Conservation (phyloP, 192 early-diverging fungal species). For the Rhizophlyctis rosea region DNA sequence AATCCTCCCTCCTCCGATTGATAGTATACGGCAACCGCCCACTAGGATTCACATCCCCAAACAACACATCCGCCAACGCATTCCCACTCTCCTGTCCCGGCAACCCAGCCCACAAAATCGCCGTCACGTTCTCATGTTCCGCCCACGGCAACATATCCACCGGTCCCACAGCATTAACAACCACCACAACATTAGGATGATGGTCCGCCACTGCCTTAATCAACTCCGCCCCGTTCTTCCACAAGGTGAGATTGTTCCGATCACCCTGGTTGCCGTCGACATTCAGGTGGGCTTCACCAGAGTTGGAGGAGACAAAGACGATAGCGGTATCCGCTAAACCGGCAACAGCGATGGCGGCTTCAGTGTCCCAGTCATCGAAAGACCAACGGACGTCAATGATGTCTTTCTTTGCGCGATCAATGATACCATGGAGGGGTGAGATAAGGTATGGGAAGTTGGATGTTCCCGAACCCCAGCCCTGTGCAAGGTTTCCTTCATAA, state of each 20-base stretch:
- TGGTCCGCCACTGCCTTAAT: conserved; percentile 45
- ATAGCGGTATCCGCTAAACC: conserved; percentile 42
- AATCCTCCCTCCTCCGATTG: conserved; percentile 37
- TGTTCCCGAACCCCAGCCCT: conserved; percentile 54
- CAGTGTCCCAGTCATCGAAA: too few species aligned
- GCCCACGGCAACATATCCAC: conserved; percentile 60
- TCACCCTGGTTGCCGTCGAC: conserved; percentile 61
- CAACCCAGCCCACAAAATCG: conserved; percentile 51
- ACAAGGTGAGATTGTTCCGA: conserved; percentile 51
- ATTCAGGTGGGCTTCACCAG: conserved; percentile 46
- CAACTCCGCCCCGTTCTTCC: conserved; percentile 54
- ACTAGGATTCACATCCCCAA: conserved; percentile 63
- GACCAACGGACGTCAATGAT: conserved; percentile 15
- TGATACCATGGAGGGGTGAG: conserved; percentile 35
- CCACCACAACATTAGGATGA: conserved; percentile 56
- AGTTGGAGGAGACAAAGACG: conserved; percentile 40
- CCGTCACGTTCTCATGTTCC: conserved; percentile 59
- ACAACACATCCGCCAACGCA: conserved; percentile 65
- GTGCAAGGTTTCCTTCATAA: conserved; percentile 35
- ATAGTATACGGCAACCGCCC: conserved; percentile 67
- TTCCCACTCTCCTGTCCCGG: conserved; percentile 70
- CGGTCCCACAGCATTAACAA: conserved; percentile 55
- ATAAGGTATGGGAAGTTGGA: conserved; percentile 49
- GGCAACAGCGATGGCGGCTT: too few species aligned
- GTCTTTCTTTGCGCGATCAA: neutral